Evolutionary conservation across 1,139 yeast species (phyloP), one percentile per base, ranked within the genome.

Genomic region (Nakaseomyces sp.): DNA sequence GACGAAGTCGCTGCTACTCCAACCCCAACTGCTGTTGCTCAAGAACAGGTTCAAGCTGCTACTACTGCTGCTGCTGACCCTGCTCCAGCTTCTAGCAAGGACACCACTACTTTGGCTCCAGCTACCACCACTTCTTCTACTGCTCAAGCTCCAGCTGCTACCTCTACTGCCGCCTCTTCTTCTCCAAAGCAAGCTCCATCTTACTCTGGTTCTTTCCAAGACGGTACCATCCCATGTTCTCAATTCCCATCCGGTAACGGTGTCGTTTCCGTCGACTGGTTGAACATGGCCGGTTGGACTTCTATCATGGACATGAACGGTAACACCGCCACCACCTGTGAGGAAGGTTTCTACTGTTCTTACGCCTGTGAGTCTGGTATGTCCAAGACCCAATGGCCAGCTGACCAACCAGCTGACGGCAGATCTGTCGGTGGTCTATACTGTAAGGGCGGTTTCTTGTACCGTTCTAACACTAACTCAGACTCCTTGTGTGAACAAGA

Each of bases 301-400:
- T 86, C 95, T 48, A 74, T 89, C 55, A 73, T 73, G 73, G 69
- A 77, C 62, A 65, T 73, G 50, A 75, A 77, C 61, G 76, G 82
- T 48, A 73, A 88, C 55, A 79, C 88, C 49, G 71, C 77, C 42
- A 60, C 69, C 61, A 70, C 70, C 45, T 91, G 98, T 74, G 61
- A 71, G 56, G 95, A 87, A 55, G 97, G 96, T 50, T 77, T 77
- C 63, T 87, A 84, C 79, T 91, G 97, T 71, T 89, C 97, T 50
- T 89, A 88, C 68, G 95, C 96, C 46, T 88, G 97, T 73, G 87
- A 84, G 70, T 76, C 95, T 37, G 97, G 96, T 72, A 83, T 83
- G 93, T 82, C 95, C 65, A 88, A 88, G 79, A 86, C 96, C 48
- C 97, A 88, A 72, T 89, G 95, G 95, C 96, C 96, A 47, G 65